Evolutionary conservation across 495 filamentous ascomycete genomes (phyloP), one percentile per base, ranked within the genome.

Genomic region (Letharia lupina): DNA sequence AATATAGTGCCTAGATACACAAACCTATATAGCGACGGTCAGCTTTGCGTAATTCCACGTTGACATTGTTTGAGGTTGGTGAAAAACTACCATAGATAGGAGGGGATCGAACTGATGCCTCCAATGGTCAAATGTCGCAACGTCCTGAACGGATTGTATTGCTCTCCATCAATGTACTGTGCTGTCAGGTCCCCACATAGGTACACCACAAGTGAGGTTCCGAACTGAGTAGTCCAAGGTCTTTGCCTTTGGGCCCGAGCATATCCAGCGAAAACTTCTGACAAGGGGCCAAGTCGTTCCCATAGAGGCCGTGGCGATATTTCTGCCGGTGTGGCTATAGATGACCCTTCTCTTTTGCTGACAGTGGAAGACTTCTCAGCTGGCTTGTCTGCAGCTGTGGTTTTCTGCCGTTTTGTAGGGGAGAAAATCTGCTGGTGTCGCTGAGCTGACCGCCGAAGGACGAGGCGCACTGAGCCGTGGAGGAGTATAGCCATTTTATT

Each of bases 121-220:
- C 92, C 91, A 69, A 96, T 91, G 16, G 83, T 71, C 74, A 96
- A 70, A 67, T 91, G 86, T 62, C 92, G 78, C 61, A 82, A 73
- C 15, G 90, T 94, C 65, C 90, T 80, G 65, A 75, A 78, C 12
- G 88, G 84, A 70, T 91, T 88, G 72, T 94, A 93, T 15, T 80
- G 79, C 70, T 78, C 77, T 10, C 78, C 81, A 62, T 80, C 78
- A 37, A 65, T 65, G 4, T 40, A 65, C 75, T 97, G 93, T 64
- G 91, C 91, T 67, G 86, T 86, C 68, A 96, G 68, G 74, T 97
- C 93, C 18, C 91, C 91, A 50, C 83, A 83, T 20, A 89, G 78
- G 73, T 92, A 96, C 60, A 96, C 89, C 18, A 90, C 79, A 42
- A 96, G 75, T 54, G 89, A 83, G 68, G 84, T 91, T 67, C 78